Evolutionary conservation across 2,329 filamentous ascomycete species (phyloP).

Genomic region (Colletotrichum sansevieriae): DNA sequence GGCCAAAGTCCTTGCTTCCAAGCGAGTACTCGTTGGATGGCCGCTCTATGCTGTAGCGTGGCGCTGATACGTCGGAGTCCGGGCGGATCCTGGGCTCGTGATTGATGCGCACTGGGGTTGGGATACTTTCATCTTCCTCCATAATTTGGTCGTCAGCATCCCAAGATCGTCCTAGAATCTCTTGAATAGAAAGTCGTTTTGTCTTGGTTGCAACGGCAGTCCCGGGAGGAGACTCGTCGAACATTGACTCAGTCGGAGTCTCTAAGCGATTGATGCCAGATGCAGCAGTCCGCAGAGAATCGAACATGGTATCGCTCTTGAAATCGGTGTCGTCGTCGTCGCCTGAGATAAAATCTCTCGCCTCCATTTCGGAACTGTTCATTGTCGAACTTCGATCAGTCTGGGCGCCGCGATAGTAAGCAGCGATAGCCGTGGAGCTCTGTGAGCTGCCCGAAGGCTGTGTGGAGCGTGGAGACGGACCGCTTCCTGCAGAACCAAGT

Average conservation of each 20-base stretch:
- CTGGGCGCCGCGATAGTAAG: constrained; percentile 52
- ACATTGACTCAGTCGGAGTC: constrained; percentile 82
- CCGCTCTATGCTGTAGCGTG: constrained; percentile 48
- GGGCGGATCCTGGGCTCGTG: constrained; percentile 47
- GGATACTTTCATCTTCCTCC: constrained; percentile 71
- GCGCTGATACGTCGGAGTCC: constrained; percentile 44
- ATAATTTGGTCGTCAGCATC: constrained; percentile 69
- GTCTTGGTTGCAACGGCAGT: constrained; percentile 65
- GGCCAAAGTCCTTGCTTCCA: constrained; percentile 58
- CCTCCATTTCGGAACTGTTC: constrained; percentile 78
- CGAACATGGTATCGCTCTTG: constrained; percentile 82
- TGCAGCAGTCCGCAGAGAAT: constrained; percentile 79
- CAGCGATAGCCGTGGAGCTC: constrained; percentile 60
- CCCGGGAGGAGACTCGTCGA: constrained; percentile 80
- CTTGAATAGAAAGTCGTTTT: constrained; percentile 70
- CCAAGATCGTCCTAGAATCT: constrained; percentile 68
- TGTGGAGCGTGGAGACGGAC: constrained; percentile 53
- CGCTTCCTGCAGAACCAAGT: constrained; percentile 58
- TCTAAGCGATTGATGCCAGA: constrained; percentile 77
- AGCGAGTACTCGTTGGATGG: constrained; percentile 51
- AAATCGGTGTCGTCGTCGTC: constrained; percentile 85
- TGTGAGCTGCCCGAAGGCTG: constrained; percentile 58
- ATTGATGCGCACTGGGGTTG: constrained; percentile 62
- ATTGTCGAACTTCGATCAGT: constrained; percentile 73
- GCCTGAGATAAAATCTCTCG: constrained; percentile 72